These are phyloP conservation scores for Malus sieversii DNA, from an alignment of 306 rosid species.

Conservation along the genomic window DNA sequence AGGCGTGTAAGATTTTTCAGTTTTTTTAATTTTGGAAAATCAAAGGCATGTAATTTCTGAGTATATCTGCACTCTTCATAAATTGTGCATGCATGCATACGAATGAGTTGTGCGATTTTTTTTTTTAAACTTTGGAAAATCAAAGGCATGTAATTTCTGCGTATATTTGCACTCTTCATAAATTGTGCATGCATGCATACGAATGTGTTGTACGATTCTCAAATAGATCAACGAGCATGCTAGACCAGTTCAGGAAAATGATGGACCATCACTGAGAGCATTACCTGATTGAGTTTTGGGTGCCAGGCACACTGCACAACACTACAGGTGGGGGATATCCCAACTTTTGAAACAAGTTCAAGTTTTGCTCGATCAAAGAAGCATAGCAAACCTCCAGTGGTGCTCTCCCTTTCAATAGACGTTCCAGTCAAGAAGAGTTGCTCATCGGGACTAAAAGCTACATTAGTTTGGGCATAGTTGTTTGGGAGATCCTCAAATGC, in stretches of 20 bases:
- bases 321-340: conserved; percentile 79
- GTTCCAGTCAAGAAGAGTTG: conserved; percentile 89
- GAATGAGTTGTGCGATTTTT: background rate
- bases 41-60: conserved; percentile 1
- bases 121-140: background rate
- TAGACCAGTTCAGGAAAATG: conserved; percentile 1
- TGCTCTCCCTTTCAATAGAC: conserved; percentile 78
- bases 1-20: background rate
- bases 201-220: background rate
- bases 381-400: conserved; percentile 77
- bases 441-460: conserved; percentile 84
- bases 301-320: conserved; percentile 93
- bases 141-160: conserved; percentile 1
- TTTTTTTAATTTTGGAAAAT: background rate
- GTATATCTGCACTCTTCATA: background rate
- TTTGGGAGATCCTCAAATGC: conserved; percentile 75
- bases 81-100: background rate
- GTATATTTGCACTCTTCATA: background rate
- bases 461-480: conserved; percentile 84
- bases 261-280: background rate
- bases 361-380: conserved; percentile 70
- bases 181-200: background rate
- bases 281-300: conserved; percentile 91
- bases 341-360: conserved; percentile 80
- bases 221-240: background rate